These are phyloP conservation scores for Eucalyptus virginea DNA, from an alignment of 345 rosid genomes.

Conservation along the genomic window DNA sequence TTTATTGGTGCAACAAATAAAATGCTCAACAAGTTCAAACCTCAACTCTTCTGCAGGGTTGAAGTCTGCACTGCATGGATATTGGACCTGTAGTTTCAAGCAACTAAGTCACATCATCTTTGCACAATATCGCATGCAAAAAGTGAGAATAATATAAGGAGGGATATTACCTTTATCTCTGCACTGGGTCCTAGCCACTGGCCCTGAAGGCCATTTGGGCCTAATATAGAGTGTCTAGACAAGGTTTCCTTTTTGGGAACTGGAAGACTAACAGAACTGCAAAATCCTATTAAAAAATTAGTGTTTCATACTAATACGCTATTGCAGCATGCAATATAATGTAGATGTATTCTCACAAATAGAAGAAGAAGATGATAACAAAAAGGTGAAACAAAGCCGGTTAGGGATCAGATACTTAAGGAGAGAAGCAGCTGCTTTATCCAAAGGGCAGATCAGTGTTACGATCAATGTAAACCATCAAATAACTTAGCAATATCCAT, in stretches of 20 bases:
- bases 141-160: neutral
- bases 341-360: neutral
- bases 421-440: neutral
- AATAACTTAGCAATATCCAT: neutral
- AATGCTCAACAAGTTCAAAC: slow-evolving; percentile 13
- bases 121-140: neutral
- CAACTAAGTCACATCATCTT: neutral
- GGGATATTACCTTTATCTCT: slow-evolving; percentile 51
- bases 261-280: slow-evolving; percentile 64
- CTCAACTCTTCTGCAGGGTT: slow-evolving; percentile 26
- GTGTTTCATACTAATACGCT: neutral
- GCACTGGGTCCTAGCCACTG: slow-evolving; percentile 81
- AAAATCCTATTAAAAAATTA: neutral
- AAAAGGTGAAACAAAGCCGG: neutral
- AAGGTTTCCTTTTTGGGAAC: slow-evolving; percentile 78
- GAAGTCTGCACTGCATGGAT: slow-evolving; percentile 65
- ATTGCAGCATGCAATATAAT: neutral
- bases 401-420: neutral
- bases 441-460: neutral
- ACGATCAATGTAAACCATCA: neutral
- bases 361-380: neutral
- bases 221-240: slow-evolving; percentile 86
- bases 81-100: slow-evolving; percentile 5
- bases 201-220: slow-evolving; percentile 83
- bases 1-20: neutral